Evolutionary conservation across 2,329 filamentous ascomycete species (phyloP), one percentile per base, ranked within the genome.

Genomic region (Herpotrichia juniperi): DNA sequence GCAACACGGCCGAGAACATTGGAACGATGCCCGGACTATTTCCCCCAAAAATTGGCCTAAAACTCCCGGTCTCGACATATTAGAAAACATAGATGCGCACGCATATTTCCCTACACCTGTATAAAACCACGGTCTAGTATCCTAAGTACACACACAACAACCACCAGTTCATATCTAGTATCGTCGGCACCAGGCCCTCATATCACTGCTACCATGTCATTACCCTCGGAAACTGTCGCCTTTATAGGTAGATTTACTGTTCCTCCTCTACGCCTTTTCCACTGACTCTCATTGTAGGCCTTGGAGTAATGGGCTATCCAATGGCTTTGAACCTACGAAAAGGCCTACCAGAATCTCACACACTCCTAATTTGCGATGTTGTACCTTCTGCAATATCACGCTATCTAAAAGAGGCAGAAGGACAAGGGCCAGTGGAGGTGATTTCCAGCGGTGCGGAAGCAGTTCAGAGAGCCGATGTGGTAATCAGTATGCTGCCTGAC

Each of bases 401-500:
- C 8, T 79, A 79, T 56, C 64, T 73, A 48, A 39, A 56, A 11
- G 72, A 80, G 48, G 66, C 69, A 4, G 42, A 63, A 47, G 66
- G 60, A 7, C 61, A 69, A 10, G 75, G 74, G 0, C 67, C 69
- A 2, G 68, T 79, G 1, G 59, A 73, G 46, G 56, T 72, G 2
- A 59, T 76, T 8, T 50, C 57, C 7, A 76, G 67, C 35, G 76
- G 74, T 11, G 73, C 64, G 37, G 69, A 78, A 37, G 76, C 76
- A 3, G 62, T 71, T 2, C 64, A 75, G 49, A 61, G 49, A 52
- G 73, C 76, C 69, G 58, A 73, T 51, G 72, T 71, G 2, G 64
- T 78, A 4, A 74, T 77, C 25, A 76, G 74, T 1, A 77, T 77
- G 74, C 69, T 78, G 4, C 75, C 75, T 6, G 68, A 64, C 42